Evolutionary conservation across 108 stramenopile species (phyloP).

Genomic region (Fragilaria crotonensis): DNA sequence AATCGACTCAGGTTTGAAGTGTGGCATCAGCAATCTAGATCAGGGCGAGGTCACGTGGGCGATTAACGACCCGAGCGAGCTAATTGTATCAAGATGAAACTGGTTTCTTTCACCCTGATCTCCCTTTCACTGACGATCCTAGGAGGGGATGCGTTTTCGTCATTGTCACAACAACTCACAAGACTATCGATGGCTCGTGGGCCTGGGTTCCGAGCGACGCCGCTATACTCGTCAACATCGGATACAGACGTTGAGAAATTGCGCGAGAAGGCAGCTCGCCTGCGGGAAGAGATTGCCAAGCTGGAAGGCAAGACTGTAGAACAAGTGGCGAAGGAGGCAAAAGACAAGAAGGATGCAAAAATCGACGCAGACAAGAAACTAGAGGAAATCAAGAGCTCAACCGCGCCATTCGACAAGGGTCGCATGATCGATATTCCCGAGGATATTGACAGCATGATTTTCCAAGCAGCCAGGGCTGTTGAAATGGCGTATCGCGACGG

Average conservation of each 20-base stretch:
- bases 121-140: too few species aligned
- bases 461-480: conserved; percentile 60
- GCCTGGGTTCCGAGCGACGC: too few species aligned
- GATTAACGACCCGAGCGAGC: too few species aligned
- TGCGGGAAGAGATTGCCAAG: conserved; percentile 67
- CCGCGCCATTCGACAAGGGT: conserved; percentile 13
- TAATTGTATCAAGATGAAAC: too few species aligned
- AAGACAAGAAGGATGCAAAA: conserved; percentile 22
- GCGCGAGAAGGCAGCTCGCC: conserved; percentile 43
- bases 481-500: conserved; percentile 73
- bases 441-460: conserved; percentile 45
- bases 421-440: conserved; percentile 43
- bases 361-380: conserved; percentile 3
- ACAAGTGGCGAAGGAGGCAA: conserved; percentile 59
- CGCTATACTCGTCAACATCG: too few species aligned
- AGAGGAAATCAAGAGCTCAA: conserved; percentile 4
- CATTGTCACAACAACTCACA: too few species aligned
- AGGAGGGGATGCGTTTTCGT: too few species aligned
- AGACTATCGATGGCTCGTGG: too few species aligned
- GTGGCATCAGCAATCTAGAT: too few species aligned
- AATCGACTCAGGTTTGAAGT: too few species aligned
- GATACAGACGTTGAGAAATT: conserved; percentile 38
- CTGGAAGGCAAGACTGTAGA: conserved; percentile 69
- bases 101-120: too few species aligned
- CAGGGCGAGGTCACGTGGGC: too few species aligned